Evolutionary conservation across 2,329 filamentous ascomycete species (phyloP).

Genomic region (Pseudogymnoascus sp.): DNA sequence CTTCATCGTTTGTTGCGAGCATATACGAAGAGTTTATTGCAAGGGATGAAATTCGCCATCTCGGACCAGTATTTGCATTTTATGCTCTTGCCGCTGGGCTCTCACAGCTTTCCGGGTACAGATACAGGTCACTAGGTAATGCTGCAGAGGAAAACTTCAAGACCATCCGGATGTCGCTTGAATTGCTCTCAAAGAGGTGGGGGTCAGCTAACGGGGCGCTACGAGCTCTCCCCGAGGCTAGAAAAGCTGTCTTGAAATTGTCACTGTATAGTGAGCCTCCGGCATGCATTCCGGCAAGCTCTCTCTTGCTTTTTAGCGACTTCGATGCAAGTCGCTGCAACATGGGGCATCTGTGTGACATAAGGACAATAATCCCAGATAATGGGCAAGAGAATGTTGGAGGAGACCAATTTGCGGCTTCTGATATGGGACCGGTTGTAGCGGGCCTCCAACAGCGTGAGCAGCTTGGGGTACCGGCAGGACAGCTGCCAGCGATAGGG

Average conservation of each 20-base stretch:
- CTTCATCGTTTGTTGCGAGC: conserved; percentile 1
- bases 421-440: not conserved
- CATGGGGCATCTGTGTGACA: conserved; percentile 4
- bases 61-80: conserved; percentile 1
- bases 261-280: not conserved
- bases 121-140: conserved; percentile 5
- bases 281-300: not conserved
- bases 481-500: not conserved
- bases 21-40: conserved; percentile 9
- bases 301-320: not conserved
- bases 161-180: conserved; percentile 7
- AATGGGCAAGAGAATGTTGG: not conserved
- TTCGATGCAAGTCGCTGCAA: conserved; percentile 5
- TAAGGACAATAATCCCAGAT: not conserved
- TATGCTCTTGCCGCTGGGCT: conserved; percentile 5
- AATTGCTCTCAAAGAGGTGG: conserved; percentile 5
- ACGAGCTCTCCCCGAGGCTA: conserved; percentile 7
- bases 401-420: not conserved
- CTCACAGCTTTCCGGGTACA: conserved; percentile 9
- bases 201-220: conserved; percentile 3
- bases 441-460: not conserved
- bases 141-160: conserved; percentile 7
- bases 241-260: conserved; percentile 1
- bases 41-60: conserved; percentile 9
- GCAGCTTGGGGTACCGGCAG: not conserved